A percentile compares a stretch with the other conserved stretches of the same genome.
Evolutionary conservation across 345 rosid genomes (phyloP).

Genomic region (Cardamine resedifolia): DNA sequence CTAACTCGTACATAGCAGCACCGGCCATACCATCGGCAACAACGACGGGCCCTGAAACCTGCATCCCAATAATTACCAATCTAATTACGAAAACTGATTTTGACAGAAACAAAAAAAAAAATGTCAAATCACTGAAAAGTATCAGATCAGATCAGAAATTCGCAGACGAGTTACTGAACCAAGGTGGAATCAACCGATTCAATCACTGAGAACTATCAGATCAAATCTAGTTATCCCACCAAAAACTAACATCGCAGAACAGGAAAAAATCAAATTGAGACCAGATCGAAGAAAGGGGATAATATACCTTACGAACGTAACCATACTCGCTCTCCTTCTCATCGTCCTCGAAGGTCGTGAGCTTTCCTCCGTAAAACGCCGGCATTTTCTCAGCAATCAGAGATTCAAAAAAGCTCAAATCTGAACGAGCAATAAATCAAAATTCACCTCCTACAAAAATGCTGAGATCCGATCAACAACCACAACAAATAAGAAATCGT

Average conservation of each 20-base stretch:
- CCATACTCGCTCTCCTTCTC: constrained; percentile 99
- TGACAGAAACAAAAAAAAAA: not conserved
- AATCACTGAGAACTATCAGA: not conserved
- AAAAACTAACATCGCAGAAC: constrained; percentile 4
- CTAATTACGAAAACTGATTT: not conserved
- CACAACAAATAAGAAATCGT: not conserved
- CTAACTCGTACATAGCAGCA: constrained; percentile 99
- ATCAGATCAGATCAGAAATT: constrained; percentile 30
- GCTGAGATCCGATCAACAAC: constrained; percentile 40
- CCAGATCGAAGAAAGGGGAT: constrained; percentile 29
- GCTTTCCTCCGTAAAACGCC: constrained; percentile 74
- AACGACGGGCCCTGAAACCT: constrained; percentile 99
- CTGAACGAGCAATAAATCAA: not conserved
- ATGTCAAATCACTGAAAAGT: constrained; percentile 5
- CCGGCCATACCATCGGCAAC: constrained; percentile 99
- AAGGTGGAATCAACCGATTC: constrained; percentile 22
- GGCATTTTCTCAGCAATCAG: constrained; percentile 54
- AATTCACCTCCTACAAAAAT: constrained; percentile 23
- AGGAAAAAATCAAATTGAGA: not conserved
- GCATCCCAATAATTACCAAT: constrained; percentile 34
- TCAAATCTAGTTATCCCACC: constrained; percentile 24
- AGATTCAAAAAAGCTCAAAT: constrained; percentile 19
- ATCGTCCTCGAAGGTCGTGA: constrained; percentile 91
- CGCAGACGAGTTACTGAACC: not conserved
- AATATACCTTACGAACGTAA: constrained; percentile 85